Base-by-base conservation (phyloP, 805 yeast species). In the Henningerozyma blattae region DNA sequence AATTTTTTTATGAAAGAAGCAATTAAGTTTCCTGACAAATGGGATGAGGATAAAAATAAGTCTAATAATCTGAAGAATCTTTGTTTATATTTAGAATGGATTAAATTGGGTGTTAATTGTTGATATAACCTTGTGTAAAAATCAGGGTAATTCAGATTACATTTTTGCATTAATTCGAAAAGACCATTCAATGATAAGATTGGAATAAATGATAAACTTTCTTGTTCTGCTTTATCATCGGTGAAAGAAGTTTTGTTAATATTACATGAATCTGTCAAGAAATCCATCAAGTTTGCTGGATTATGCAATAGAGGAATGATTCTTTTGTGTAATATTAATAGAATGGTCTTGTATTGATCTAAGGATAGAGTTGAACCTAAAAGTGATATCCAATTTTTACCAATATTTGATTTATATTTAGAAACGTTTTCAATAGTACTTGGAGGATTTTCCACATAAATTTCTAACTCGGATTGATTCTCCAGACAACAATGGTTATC, bases 281-380 rank as follows among this genome's bases (percentile, higher is more conserved):
- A 91, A 61, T 89, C 98, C 95, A 91, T 87, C 30, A 91, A 61
- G 40, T 71, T 67, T 28, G 83, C 80, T 5, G 97, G 94, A 43
- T 75, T 77, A 30, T 71, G 67, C 67, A 85, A 70, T 49, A 68
- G 71, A 26, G 96, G 95, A 25, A 89, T 77, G 28, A 91, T 68
- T 40, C 93, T 64, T 52, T 84, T 85, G 56, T 91, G 96, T 45
- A 91, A 53, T 2, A 86, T 67, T 4, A 73, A 59, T 36, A 89
- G 61, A 4, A 78, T 65, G 2, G 77, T 62, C 54, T 83, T 84
- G 55, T 80, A 78, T 52, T 84, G 94, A 2, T 52, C 56, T 3
- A 50, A 38, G 1, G 67, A 54, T 10, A 72, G 52, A 28, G 63
- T 56, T 15, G 68, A 64, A 31, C 67, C 61, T 43, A 91, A 62